Base-by-base conservation (phyloP, 345 rosid species). In the Ailanthus altissimus region DNA sequence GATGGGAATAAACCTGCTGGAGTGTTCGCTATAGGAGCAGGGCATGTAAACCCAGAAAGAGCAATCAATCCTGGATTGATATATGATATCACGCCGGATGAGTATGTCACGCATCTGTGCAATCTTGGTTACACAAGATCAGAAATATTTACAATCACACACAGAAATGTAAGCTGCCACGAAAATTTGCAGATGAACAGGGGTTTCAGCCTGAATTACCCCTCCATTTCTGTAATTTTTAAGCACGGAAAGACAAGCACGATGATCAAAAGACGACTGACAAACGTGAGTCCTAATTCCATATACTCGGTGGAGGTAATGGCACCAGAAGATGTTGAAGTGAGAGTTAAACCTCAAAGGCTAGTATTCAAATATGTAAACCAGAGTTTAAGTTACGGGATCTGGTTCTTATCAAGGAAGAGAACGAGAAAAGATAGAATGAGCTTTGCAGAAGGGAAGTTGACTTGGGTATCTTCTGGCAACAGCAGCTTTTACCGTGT, bases 181-280 rank as follows among this genome's bases (percentile, higher is more conserved):
- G 85, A 75, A 25, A 67, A 81, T 38, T 63, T 79, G 57, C 70
- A 54, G 77, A 82, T 28, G 69, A 90, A 85, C 78, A 81, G 67
- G 21, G 91, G 97, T 28, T 90, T 93, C 85, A 86, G 85, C 81
- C 98, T 92, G 76, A 95, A 93, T 75, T 95, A 95, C 84, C 99
- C 99, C 0, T 87, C 99, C 14, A 87, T 92, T 15, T 89, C 99
- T 0, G 88, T 90, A 38, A 75, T 75, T n/a, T 92, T 93, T 79
- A 89, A 82, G 88, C 85, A 60, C 1, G 91, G 93, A 47, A 83
- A 38, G 86, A 89, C 50, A 36, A 83, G 62, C 46, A 89, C 83
- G 72, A 83, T 81, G 89, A 83, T 90, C 80, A 87, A 64, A 56
- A 86, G 96, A 81, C 84, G 78, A 67, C 75, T 93, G 70, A 95